Percentiles rank a stretch among this genome's conserved stretches.
These are phyloP conservation scores for Prunus campanulata DNA, from an alignment of 306 rosid genomes.

Conservation along the genomic window DNA sequence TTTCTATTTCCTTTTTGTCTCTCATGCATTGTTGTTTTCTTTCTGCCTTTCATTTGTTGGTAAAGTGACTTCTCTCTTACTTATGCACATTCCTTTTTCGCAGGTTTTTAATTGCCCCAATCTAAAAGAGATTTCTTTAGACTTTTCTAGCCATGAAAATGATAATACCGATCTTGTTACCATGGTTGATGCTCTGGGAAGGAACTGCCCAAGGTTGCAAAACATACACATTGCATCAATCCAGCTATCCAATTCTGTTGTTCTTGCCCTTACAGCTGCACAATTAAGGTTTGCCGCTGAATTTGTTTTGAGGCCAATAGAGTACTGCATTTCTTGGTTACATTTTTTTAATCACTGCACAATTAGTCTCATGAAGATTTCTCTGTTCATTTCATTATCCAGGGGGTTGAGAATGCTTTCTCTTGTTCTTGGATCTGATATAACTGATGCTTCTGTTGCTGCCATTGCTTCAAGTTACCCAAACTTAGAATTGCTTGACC, in stretches of 20 bases:
- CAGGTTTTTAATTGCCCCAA: slow-evolving; percentile 89
- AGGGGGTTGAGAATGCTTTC: slow-evolving; percentile 91
- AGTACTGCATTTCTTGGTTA: background rate
- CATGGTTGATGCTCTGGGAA: slow-evolving; percentile 68
- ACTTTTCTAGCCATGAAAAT: slow-evolving; percentile 65
- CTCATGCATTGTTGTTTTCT: background rate
- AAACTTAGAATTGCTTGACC: slow-evolving; percentile 77
- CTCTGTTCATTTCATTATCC: slow-evolving; percentile 22
- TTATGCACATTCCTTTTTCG: slow-evolving; percentile 10
- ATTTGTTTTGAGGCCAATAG: background rate
- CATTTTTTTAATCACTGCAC: background rate
- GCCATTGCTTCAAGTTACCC: slow-evolving; percentile 87
- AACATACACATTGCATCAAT: slow-evolving; percentile 88
- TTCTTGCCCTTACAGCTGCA: slow-evolving; percentile 87
- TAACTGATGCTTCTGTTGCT: slow-evolving; percentile 97
- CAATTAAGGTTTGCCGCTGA: slow-evolving; percentile 66
- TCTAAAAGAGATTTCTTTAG: slow-evolving; percentile 81
- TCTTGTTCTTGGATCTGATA: slow-evolving; percentile 93
- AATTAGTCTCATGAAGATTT: slow-evolving; percentile 22
- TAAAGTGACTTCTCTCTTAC: slow-evolving; percentile 9
- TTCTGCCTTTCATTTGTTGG: background rate
- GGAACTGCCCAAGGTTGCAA: slow-evolving; percentile 75
- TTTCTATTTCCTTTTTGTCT: slow-evolving; percentile 15
- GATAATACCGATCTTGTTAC: slow-evolving; percentile 66
- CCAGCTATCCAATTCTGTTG: slow-evolving; percentile 77